These are phyloP conservation scores for Euryodendron excelsum DNA, from an alignment of 148 eudicot genomes.

Conservation along the genomic window DNA sequence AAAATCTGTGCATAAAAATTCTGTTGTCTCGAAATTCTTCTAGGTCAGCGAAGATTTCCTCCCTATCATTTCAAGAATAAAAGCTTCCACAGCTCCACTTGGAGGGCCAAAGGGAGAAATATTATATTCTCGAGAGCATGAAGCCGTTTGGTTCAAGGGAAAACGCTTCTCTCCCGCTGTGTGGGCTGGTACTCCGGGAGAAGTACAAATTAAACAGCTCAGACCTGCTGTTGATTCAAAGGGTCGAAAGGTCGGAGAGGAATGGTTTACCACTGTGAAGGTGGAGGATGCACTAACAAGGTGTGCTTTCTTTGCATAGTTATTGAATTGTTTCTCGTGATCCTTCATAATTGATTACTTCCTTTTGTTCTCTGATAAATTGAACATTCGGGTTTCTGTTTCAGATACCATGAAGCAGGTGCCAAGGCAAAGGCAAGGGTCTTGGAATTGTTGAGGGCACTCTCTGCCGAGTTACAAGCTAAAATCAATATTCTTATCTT, in stretches of 20 bases:
- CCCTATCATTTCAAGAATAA: constrained; percentile 83
- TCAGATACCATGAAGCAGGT: constrained; percentile 88
- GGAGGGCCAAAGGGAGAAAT: constrained; percentile 95
- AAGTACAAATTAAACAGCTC: constrained; percentile 83
- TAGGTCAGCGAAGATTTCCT: constrained; percentile 88
- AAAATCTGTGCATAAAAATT: neutral
- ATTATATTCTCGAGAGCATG: constrained; percentile 86
- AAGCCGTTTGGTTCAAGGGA: constrained; percentile 96
- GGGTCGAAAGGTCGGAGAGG: constrained; percentile 92
- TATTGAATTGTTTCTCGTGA: neutral
- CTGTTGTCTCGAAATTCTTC: neutral
- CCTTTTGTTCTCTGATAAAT: neutral
- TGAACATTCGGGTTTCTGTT: constrained; percentile 14
- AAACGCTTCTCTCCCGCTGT: constrained; percentile 82
- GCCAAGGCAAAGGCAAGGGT: constrained; percentile 73
- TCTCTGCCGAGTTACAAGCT: constrained; percentile 72
- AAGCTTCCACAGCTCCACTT: constrained; percentile 68
- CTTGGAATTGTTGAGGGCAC: constrained; percentile 71
- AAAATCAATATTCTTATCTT: constrained; percentile 80
- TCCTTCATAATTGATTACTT: neutral
- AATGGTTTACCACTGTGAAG: constrained; percentile 88
- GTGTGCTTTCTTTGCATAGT: constrained; percentile 28
- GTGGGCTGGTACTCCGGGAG: constrained; percentile 89
- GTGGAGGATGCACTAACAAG: constrained; percentile 87
- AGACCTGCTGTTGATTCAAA: constrained; percentile 84